Evolutionary conservation across 257 asterid genomes (phyloP).

Genomic region (Fraxinus anomala): DNA sequence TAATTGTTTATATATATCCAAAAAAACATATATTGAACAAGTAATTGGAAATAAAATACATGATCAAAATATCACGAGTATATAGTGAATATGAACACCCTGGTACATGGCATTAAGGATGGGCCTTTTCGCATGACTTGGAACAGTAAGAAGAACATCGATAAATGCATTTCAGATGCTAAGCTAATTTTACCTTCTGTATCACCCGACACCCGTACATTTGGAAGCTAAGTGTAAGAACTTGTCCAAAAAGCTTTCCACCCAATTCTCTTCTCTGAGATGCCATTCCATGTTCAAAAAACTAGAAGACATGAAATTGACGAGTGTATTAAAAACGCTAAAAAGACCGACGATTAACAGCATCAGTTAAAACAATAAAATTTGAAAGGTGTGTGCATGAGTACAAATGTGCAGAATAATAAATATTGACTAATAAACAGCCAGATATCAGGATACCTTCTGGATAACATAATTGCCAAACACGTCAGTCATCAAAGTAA

Average conservation of each 20-base stretch:
- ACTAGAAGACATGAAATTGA: constrained; percentile 37
- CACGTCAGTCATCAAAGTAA: constrained; percentile 81
- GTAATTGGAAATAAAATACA: background rate
- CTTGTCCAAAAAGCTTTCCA: constrained; percentile 67
- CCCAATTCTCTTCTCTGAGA: constrained; percentile 70
- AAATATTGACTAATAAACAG: background rate
- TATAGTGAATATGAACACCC: background rate
- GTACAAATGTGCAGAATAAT: background rate
- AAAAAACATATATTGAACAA: background rate
- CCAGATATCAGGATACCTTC: constrained; percentile 46
- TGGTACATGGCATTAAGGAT: background rate
- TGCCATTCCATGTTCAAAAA: constrained; percentile 75
- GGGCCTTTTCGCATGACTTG: background rate
- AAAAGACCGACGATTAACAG: background rate
- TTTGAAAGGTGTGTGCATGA: background rate
- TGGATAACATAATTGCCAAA: constrained; percentile 89
- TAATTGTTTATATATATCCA: background rate
- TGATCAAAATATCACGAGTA: background rate
- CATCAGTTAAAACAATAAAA: background rate
- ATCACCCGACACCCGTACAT: constrained; percentile 93
- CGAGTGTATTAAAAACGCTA: background rate
- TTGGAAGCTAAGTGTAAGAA: constrained; percentile 76
- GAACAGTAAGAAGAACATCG: background rate
- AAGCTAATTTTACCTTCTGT: constrained; percentile 62
- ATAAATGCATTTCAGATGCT: background rate